phyloP scores from a whole-genome alignment of 805 yeast species.

The Kodamaea kaohsiungensis region DNA sequence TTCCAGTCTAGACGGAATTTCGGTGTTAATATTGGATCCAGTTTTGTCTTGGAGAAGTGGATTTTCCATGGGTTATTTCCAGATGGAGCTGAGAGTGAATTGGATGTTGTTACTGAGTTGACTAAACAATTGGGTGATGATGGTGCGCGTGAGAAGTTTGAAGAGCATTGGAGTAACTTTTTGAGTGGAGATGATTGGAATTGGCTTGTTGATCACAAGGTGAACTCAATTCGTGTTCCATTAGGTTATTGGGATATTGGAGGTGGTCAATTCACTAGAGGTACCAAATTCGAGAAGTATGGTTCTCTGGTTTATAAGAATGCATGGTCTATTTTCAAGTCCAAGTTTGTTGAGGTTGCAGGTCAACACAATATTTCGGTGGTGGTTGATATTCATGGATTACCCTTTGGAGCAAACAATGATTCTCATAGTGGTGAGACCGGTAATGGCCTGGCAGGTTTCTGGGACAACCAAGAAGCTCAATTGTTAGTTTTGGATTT shows the following conservation, averaged over 20 bases:
- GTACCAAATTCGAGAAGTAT: slow-evolving; percentile 62
- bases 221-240: slow-evolving; percentile 84
- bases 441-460: slow-evolving; percentile 54
- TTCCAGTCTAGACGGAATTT: slow-evolving; percentile 62
- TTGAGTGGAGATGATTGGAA: slow-evolving; percentile 74
- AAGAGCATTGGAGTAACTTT: slow-evolving; percentile 66
- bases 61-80: slow-evolving; percentile 64
- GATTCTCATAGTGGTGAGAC: slow-evolving; percentile 80
- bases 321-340: slow-evolving; percentile 69
- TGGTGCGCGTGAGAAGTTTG: slow-evolving; percentile 53
- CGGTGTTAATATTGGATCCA: slow-evolving; percentile 85
- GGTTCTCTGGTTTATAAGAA: slow-evolving; percentile 55
- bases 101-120: slow-evolving; percentile 62
- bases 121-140: slow-evolving; percentile 53
- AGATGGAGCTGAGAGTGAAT: slow-evolving; percentile 63
- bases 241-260: slow-evolving; percentile 89
- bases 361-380: slow-evolving; percentile 64
- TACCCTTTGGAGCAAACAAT: slow-evolving; percentile 91
- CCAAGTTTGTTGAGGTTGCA: slow-evolving; percentile 59
- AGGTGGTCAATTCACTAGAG: slow-evolving; percentile 56
- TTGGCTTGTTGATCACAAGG: slow-evolving; percentile 65
- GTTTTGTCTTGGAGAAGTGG: slow-evolving; percentile 81
- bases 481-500: slow-evolving; percentile 49
- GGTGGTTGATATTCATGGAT: slow-evolving; percentile 80
- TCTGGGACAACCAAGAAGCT: slow-evolving; percentile 54